Percentiles rank a stretch among this genome's conserved stretches.
phyloP scores from a whole-genome alignment of 495 filamentous ascomycete genomes.

The Cudoniella acicularis region DNA sequence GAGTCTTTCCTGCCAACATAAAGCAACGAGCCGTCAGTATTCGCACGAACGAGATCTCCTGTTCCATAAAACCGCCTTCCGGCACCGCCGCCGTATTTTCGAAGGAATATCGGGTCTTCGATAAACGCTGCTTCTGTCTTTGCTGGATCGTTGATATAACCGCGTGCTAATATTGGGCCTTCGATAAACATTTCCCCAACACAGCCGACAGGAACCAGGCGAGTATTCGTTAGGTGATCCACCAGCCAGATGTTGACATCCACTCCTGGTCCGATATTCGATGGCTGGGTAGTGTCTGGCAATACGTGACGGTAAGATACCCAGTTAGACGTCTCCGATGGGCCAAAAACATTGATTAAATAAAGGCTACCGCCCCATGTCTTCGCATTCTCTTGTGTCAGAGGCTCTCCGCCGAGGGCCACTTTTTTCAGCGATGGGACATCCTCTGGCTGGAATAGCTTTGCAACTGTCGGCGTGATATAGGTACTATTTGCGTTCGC shows the following conservation, averaged over 20 bases:
- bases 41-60: conserved; percentile 54
- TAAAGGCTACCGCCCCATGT: conserved; percentile 50
- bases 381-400: conserved; percentile 30
- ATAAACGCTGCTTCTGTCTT: conserved; percentile 41
- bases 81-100: not conserved
- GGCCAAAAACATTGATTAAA: conserved; percentile 56
- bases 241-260: conserved; percentile 41
- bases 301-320: not conserved
- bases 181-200: conserved; percentile 14
- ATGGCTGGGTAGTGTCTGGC: not conserved
- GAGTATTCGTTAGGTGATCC: conserved; percentile 24
- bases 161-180: conserved; percentile 32
- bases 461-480: conserved; percentile 35
- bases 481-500: conserved; percentile 29
- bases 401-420: conserved; percentile 34
- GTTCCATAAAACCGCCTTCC: conserved; percentile 30
- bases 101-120: not conserved
- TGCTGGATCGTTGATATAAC: conserved; percentile 37
- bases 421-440: conserved; percentile 36
- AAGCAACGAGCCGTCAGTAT: conserved; percentile 42
- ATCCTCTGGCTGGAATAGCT: conserved; percentile 24
- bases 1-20: conserved; percentile 24
- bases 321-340: conserved; percentile 32
- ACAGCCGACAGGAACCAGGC: not conserved
- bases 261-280: conserved; percentile 32